A percentile compares a stretch with the other conserved stretches of the same genome.
Conservation (phyloP, 805 yeast species). For the Cyberlindnera subsufficiens region DNA sequence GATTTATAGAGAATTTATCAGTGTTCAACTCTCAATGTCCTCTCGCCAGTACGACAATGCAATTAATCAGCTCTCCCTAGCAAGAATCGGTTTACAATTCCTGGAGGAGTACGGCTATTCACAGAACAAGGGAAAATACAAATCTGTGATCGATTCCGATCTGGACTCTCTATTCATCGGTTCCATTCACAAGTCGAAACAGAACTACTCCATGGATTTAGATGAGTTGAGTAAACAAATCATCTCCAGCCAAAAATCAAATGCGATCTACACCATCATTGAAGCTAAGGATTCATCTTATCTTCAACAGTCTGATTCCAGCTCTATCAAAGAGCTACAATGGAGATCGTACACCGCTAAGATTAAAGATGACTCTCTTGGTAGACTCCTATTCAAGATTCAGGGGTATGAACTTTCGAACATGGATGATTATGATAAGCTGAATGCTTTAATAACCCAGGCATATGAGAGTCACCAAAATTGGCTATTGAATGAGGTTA, state of each 20-base stretch:
- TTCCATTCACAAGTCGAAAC: conserved; percentile 39
- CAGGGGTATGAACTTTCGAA: conserved; percentile 27
- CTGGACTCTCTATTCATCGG: conserved; percentile 65
- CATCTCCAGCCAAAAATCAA: conserved; percentile 25
- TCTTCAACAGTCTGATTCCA: conserved; percentile 13
- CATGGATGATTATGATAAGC: conserved; percentile 45
- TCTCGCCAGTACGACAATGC: conserved; percentile 53
- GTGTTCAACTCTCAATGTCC: conserved; percentile 46
- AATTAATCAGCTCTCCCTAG: conserved; percentile 46
- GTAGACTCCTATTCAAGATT: conserved; percentile 47
- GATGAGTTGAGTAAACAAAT: conserved; percentile 41
- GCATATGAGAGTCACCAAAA: conserved; percentile 54
- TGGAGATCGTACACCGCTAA: conserved; percentile 62
- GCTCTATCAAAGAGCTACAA: conserved; percentile 39
- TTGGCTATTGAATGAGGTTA: conserved; percentile 46
- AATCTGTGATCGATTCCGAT: conserved; percentile 49
- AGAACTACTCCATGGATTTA: conserved; percentile 38
- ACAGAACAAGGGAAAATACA: conserved; percentile 30
- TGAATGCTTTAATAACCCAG: conserved; percentile 63
- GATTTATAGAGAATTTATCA: conserved; percentile 41
- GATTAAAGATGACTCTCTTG: conserved; percentile 66
- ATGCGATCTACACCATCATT: conserved; percentile 34
- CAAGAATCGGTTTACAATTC: conserved; percentile 55
- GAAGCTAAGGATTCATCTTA: conserved; percentile 24
- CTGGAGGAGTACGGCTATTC: conserved; percentile 32